Percentiles rank a stretch among this genome's conserved stretches.
These are phyloP conservation scores for Skeletonema grethae DNA, from an alignment of 108 stramenopile species.

Conservation along the genomic window DNA sequence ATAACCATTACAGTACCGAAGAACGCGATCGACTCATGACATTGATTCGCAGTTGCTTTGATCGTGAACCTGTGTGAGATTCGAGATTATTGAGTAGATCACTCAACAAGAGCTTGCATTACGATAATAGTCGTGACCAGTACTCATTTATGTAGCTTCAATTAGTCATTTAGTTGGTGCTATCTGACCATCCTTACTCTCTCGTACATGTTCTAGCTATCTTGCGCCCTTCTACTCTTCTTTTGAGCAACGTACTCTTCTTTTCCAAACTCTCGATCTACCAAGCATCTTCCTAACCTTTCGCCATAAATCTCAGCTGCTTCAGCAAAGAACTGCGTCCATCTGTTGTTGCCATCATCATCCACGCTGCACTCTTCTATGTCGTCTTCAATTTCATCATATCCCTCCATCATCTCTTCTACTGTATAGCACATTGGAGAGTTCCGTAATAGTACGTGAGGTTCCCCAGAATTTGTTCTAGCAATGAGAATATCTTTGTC, in stretches of 20 bases:
- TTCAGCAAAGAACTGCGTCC: not conserved
- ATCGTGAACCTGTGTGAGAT: conserved; percentile 5
- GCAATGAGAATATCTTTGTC: not conserved
- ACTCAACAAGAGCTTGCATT: too few relatives aligned
- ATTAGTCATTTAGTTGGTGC: too few relatives aligned
- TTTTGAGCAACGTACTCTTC: not conserved
- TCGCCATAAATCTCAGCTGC: not conserved
- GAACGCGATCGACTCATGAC: conserved; percentile 60
- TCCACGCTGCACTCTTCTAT: not conserved
- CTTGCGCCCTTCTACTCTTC: not conserved
- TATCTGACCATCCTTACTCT: too few relatives aligned
- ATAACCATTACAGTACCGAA: conserved; percentile 71
- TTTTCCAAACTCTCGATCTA: conserved; percentile 1
- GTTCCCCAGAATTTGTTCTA: not conserved
- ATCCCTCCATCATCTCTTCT: not conserved
- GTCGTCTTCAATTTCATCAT: not conserved
- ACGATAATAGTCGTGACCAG: too few relatives aligned
- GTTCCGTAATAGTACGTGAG: not conserved
- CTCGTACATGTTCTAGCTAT: too few relatives aligned
- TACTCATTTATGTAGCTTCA: too few relatives aligned
- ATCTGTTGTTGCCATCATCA: not conserved
- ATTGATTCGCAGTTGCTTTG: conserved; percentile 37
- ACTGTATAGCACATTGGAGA: not conserved
- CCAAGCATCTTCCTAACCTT: not conserved
- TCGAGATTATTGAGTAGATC: too few relatives aligned